Conservation (phyloP, 345 rosid species). For the Alliaria petiolata region DNA sequence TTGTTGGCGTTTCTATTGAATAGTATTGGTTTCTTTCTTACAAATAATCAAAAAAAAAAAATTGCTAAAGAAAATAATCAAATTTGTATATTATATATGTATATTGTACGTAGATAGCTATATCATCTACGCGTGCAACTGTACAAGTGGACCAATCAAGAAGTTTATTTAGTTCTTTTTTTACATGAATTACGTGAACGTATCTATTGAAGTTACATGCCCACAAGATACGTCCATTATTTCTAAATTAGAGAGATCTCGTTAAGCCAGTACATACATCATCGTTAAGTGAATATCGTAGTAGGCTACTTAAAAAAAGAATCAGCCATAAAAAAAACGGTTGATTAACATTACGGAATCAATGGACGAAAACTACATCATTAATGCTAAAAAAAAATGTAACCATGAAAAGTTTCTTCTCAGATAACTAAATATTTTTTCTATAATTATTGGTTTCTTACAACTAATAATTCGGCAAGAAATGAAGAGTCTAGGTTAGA, state of each 20-base stretch:
- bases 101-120: neutral
- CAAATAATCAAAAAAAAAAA: no score
- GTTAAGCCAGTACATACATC: neutral
- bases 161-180: constrained; percentile 1
- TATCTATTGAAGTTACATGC: constrained; percentile 10
- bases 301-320: neutral
- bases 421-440: neutral
- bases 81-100: neutral
- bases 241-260: neutral
- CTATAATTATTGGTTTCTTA: neutral
- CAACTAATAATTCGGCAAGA: neutral
- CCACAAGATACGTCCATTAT: constrained; percentile 8
- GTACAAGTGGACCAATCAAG: constrained; percentile 14
- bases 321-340: neutral
- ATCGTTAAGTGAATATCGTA: neutral
- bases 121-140: neutral
- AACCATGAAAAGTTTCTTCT: neutral
- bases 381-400: no score
- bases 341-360: neutral
- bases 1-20: neutral
- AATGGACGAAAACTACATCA: neutral
- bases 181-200: constrained; percentile 28
- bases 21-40: neutral
- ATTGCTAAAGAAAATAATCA: no score
- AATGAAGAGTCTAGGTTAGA: neutral